These are phyloP conservation scores for Macadamia integrifolia DNA, from an alignment of 164 flowering plant species.

Conservation along the genomic window DNA sequence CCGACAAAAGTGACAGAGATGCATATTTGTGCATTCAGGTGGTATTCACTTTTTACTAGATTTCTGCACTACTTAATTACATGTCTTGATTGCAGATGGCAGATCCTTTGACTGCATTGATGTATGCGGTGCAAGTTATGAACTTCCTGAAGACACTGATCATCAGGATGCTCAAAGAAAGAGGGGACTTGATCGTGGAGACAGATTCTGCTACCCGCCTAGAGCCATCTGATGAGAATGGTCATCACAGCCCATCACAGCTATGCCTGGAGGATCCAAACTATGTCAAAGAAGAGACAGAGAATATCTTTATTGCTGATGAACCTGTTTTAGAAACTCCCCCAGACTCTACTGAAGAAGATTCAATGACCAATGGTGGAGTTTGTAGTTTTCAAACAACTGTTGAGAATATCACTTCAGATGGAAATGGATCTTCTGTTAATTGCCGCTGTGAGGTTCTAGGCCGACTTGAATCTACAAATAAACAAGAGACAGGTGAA, in stretches of 20 bases:
- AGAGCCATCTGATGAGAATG: conserved; percentile 56
- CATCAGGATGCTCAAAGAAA: conserved; percentile 43
- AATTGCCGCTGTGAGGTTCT: conserved; percentile 20
- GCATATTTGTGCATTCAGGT: no score
- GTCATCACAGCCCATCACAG: conserved; percentile 40
- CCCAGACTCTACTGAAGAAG: conserved; percentile 13
- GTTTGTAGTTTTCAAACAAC: conserved; percentile 11
- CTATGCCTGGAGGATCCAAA: conserved; percentile 22
- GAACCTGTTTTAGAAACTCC: conserved; percentile 29
- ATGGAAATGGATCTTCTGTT: conserved; percentile 14
- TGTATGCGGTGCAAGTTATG: conserved; percentile 92
- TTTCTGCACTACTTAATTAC: no score
- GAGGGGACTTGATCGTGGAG: conserved; percentile 45
- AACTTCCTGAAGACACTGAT: conserved; percentile 75
- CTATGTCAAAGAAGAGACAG: conserved; percentile 28
- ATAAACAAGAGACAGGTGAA: conserved; percentile 6
- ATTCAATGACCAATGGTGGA: conserved; percentile 12
- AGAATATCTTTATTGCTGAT: conserved; percentile 20
- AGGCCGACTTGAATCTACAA: conserved; percentile 3
- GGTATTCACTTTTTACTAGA: no score
- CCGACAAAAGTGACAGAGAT: no score
- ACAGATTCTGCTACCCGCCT: conserved; percentile 26
- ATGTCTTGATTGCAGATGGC: conserved; percentile 54
- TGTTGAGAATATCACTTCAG: conserved; percentile 18
- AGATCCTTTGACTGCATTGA: conserved; percentile 81